A percentile compares a stretch with the other conserved stretches of the same genome.
These are phyloP conservation scores for Chalciporus sphaerocephalus DNA, from an alignment of 768 basidiomycete species.

Conservation along the genomic window DNA sequence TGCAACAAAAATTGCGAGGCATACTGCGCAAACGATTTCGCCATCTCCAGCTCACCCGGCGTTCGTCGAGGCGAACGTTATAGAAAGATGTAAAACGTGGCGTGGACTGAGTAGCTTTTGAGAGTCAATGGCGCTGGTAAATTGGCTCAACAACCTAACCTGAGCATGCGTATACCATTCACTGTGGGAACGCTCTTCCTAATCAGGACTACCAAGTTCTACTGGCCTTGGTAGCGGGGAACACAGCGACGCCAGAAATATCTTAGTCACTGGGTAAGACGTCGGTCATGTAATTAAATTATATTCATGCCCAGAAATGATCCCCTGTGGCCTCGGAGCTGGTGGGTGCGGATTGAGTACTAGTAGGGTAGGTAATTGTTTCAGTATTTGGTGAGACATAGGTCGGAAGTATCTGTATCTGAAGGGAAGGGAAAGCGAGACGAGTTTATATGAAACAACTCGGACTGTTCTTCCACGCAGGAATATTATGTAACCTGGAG, in stretches of 20 bases:
- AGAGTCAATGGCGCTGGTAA: constrained; percentile 17
- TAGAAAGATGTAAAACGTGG: constrained; percentile 7
- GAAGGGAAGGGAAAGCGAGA: no score
- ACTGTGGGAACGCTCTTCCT: constrained; percentile 18
- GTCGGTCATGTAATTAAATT: no score
- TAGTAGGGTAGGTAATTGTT: no score
- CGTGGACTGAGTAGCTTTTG: constrained; percentile 11
- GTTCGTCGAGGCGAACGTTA: constrained; percentile 16
- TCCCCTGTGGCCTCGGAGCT: no score
- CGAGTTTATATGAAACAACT: no score
- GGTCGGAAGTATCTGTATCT: no score
- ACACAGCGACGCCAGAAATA: not conserved
- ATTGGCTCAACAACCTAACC: constrained; percentile 15
- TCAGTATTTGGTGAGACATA: no score
- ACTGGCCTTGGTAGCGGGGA: not conserved
- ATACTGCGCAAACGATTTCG: constrained; percentile 75
- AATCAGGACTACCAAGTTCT: constrained; percentile 1
- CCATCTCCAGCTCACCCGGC: constrained; percentile 34
- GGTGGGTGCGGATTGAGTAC: no score
- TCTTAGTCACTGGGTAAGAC: no score
- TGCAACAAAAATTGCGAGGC: constrained; percentile 77
- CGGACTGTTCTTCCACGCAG: no score
- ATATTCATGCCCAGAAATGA: no score
- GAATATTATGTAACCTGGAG: no score
- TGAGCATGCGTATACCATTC: constrained; percentile 20